Percentiles rank a stretch among this genome's conserved stretches.
phyloP scores from a whole-genome alignment of 768 basidiomycete genomes.

The Hemileccinum rubropunctum region DNA sequence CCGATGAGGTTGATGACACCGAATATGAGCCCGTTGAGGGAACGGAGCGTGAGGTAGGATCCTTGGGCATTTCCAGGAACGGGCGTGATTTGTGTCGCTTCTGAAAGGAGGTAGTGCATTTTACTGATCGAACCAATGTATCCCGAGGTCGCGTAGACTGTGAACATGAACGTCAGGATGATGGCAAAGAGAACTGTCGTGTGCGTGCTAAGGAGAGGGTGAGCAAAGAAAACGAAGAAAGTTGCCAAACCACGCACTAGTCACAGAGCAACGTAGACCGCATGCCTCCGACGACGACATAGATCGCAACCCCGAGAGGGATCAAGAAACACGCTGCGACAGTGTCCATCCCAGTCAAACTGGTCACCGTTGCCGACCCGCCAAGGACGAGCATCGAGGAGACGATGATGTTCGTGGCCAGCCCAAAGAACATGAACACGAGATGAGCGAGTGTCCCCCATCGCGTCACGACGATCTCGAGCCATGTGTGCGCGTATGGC shows the following conservation, averaged over 20 bases:
- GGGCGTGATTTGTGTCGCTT: constrained; percentile 52
- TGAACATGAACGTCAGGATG: constrained; percentile 74
- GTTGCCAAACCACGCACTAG: constrained; percentile 51
- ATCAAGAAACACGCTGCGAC: constrained; percentile 91
- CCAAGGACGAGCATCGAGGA: constrained; percentile 81
- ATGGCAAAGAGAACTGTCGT: constrained; percentile 85
- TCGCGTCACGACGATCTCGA: constrained; percentile 77
- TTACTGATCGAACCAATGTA: constrained; percentile 75
- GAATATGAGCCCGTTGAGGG: constrained; percentile 75
- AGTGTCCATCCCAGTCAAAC: constrained; percentile 87
- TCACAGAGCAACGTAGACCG: constrained; percentile 83
- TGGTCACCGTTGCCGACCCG: constrained; percentile 83
- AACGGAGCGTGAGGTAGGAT: constrained; percentile 80
- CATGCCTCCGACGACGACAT: constrained; percentile 87
- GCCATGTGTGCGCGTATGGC: constrained; percentile 82
- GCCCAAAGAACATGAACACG: constrained; percentile 89
- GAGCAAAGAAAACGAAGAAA: not conserved
- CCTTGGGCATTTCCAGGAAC: constrained; percentile 83
- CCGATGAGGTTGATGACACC: constrained; percentile 87
- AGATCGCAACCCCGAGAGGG: constrained; percentile 83
- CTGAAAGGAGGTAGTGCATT: constrained; percentile 80
- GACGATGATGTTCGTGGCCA: constrained; percentile 91
- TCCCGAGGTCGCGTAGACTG: constrained; percentile 74
- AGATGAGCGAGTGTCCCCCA: constrained; percentile 83
- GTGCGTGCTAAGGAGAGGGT: constrained; percentile 58